phyloP scores from a whole-genome alignment of 352 stramenopile genomes.

The Globisporangium sylvaticum region DNA sequence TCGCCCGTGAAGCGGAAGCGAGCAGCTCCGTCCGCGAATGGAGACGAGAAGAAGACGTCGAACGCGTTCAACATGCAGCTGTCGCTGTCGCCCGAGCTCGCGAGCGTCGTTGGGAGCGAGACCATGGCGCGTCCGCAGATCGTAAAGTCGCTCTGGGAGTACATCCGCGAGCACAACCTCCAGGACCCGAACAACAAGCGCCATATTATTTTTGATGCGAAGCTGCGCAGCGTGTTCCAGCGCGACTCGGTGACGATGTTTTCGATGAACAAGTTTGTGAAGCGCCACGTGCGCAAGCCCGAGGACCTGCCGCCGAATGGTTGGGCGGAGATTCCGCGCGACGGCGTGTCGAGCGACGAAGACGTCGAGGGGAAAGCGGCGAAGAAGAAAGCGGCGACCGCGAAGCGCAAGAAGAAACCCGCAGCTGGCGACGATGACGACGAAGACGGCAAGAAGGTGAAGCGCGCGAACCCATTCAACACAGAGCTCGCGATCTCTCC shows the following conservation, averaged over 20 bases:
- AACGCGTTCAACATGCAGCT: conserved; percentile 80
- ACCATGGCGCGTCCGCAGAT: conserved; percentile 90
- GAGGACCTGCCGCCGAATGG: conserved; percentile 55
- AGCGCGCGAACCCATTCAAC: conserved; percentile 68
- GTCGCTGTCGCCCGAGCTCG: conserved; percentile 73
- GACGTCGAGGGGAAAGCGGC: conserved; percentile 50
- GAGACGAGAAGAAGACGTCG: conserved; percentile 26
- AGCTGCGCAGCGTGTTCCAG: conserved; percentile 73
- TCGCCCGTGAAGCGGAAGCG: conserved; percentile 54
- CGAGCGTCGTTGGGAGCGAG: conserved; percentile 75
- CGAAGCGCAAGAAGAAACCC: conserved; percentile 53
- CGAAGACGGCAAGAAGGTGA: conserved; percentile 45
- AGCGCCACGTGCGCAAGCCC: conserved; percentile 79
- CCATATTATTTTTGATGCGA: conserved; percentile 90
- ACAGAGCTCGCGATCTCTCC: conserved; percentile 72
- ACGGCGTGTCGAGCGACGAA: conserved; percentile 81
- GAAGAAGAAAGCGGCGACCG: conserved; percentile 59
- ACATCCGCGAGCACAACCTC: conserved; percentile 93
- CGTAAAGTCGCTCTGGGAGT: conserved; percentile 95
- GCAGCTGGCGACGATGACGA: conserved; percentile 28
- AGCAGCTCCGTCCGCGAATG: conserved; percentile 22
- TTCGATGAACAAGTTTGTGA: conserved; percentile 87
- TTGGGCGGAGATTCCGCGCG: conserved; percentile 71
- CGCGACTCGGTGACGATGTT: conserved; percentile 87
- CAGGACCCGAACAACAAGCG: conserved; percentile 95